Evolutionary conservation across 495 filamentous ascomycete species (phyloP).

Genomic region (Penicillium soppii): DNA sequence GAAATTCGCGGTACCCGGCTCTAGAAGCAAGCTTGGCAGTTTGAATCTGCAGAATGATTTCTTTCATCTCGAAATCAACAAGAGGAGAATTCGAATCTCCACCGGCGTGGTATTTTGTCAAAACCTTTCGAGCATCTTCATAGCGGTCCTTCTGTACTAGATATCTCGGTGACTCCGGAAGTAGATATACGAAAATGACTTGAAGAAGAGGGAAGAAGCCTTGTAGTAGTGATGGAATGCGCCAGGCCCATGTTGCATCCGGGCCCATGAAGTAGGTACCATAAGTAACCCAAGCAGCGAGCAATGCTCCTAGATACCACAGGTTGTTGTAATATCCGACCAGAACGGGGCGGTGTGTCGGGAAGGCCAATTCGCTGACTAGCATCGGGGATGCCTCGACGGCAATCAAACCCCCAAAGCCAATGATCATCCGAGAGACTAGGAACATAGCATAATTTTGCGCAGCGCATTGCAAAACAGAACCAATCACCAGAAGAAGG

Average conservation of each 20-base stretch:
- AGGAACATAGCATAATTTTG: slow-evolving; percentile 26
- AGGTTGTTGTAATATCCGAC: slow-evolving; percentile 16
- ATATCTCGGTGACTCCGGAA: slow-evolving; percentile 44
- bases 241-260: slow-evolving; percentile 44
- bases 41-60: slow-evolving; percentile 54
- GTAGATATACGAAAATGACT: slow-evolving; percentile 37
- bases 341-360: slow-evolving; percentile 25
- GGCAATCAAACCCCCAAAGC: slow-evolving; percentile 22
- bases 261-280: slow-evolving; percentile 10
- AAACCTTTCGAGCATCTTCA: slow-evolving; percentile 48
- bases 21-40: slow-evolving; percentile 48
- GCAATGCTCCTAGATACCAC: slow-evolving; percentile 17
- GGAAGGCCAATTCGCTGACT: slow-evolving; percentile 31
- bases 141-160: slow-evolving; percentile 49
- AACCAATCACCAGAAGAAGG: slow-evolving; percentile 19
- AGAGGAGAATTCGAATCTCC: slow-evolving; percentile 45
- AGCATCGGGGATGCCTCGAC: slow-evolving; percentile 25
- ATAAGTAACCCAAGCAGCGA: slow-evolving; percentile 19
- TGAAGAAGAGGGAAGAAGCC: slow-evolving; percentile 36
- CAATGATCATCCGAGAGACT: slow-evolving; percentile 24
- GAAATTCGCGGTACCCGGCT: slow-evolving; percentile 58
- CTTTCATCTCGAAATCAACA: slow-evolving; percentile 57
- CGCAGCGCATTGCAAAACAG: slow-evolving; percentile 20
- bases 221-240: slow-evolving; percentile 38
- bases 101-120: slow-evolving; percentile 57